A percentile compares a stretch with the other conserved stretches of the same genome.
Conservation (phyloP, 495 filamentous ascomycete genomes). For the Sporormia fimetaria region DNA sequence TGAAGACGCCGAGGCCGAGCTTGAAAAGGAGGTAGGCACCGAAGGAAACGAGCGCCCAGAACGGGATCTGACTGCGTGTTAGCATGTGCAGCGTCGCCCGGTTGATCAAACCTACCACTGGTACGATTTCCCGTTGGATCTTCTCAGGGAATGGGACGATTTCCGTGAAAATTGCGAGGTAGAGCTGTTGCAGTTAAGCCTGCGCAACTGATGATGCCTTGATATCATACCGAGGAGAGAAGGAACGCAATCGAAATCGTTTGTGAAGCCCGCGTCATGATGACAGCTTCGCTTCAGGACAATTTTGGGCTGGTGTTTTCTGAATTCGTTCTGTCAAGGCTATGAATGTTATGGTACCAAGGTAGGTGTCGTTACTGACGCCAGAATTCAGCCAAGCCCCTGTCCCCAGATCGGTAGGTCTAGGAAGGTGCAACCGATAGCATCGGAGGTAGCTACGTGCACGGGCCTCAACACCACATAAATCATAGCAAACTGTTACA, state of each 20-base stretch:
- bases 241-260: constrained; percentile 77
- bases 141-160: constrained; percentile 72
- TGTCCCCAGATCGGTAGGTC: too few relatives aligned
- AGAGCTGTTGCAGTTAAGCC: constrained; percentile 47
- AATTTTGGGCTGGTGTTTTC: too few relatives aligned
- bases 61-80: constrained; percentile 49
- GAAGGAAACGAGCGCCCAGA: constrained; percentile 85
- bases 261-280: constrained; percentile 91
- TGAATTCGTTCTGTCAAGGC: too few relatives aligned
- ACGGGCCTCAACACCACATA: too few relatives aligned
- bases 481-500: too few relatives aligned
- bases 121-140: constrained; percentile 59
- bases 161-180: constrained; percentile 74
- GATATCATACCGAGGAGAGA: constrained; percentile 61
- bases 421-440: too few relatives aligned
- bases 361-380: too few relatives aligned
- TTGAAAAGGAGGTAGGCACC: constrained; percentile 88
- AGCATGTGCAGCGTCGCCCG: neutral
- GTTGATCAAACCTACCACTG: constrained; percentile 42
- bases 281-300: too few relatives aligned
- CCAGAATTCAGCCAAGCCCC: too few relatives aligned
- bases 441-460: too few relatives aligned
- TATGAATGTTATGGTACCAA: too few relatives aligned
- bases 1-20: constrained; percentile 81
- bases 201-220: neutral